Evolutionary conservation across 2,329 filamentous ascomycete genomes (phyloP).

Genomic region (Pseudogymnoascus sp.): DNA sequence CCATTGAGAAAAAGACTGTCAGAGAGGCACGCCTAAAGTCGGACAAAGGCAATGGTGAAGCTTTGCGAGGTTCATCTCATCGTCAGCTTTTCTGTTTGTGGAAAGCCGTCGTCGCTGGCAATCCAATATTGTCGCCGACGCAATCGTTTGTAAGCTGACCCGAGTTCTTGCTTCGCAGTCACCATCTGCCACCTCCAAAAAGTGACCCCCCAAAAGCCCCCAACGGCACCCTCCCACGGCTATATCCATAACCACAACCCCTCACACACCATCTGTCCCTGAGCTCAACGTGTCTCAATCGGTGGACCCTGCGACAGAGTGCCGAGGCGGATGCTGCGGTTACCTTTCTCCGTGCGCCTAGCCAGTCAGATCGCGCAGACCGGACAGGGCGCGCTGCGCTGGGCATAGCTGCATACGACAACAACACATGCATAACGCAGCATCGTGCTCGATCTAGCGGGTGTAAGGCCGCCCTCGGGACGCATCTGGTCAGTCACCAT

Average conservation of each 20-base stretch:
- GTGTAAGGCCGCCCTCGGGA: not conserved
- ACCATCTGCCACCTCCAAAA: not conserved
- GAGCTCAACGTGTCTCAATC: conserved; percentile 5
- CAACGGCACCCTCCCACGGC: conserved; percentile 4
- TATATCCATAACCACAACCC: not conserved
- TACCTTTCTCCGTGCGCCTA: not conserved
- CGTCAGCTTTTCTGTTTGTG: not conserved
- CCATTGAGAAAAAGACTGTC: not conserved
- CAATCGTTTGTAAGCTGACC: not conserved
- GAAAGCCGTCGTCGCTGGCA: not conserved
- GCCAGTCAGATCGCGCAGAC: not conserved
- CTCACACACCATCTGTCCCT: not conserved
- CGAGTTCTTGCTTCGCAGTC: not conserved
- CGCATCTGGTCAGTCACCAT: not conserved
- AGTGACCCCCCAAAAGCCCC: not conserved
- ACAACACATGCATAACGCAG: conserved; percentile 10
- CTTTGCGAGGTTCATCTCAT: not conserved
- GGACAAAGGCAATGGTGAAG: not conserved
- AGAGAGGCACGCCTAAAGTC: not conserved
- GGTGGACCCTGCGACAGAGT: not conserved
- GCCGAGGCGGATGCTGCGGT: conserved; percentile 3
- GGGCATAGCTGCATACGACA: conserved; percentile 7
- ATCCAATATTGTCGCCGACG: not conserved
- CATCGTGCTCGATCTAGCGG: not conserved
- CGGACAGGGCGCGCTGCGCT: not conserved